Evolutionary conservation across 2,329 filamentous ascomycete genomes (phyloP), one percentile per base, ranked within the genome.

Genomic region (Aspergillus piperis): DNA sequence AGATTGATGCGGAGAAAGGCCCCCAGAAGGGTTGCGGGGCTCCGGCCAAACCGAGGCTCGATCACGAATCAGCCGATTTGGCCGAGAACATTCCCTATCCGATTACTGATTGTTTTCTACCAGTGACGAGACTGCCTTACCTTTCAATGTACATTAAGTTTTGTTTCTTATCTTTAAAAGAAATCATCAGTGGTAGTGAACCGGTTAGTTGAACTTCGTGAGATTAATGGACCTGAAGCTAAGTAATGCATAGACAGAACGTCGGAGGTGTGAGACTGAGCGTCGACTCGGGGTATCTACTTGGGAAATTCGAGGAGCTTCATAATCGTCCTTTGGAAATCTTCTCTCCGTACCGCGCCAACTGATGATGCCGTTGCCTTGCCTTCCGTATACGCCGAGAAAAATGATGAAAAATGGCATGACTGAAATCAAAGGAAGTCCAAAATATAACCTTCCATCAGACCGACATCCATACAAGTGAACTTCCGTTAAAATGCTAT

Each of bases 231-330:
- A 58, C 57, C 42, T 42, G 51, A 57, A 61, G 44, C 49, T 60
- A 54, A 57, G 39, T 54, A 67, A 68, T 59, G 41, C 41, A 69
- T 64, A 69, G 65, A 65, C 67, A 70, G 64, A 71, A 68, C 66
- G 68, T 72, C 63, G 69, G 71, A 73, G 69, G 71, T 73, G 71
- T 71, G 68, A 74, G 72, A 78, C 71, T 77, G 74, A 80, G 78
- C 78, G 70, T 80, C 78, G 72, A 80, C 78, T 80, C 78, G 77
- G 78, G 78, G 77, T 80, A 79, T 80, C 77, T 79, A 76, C 72
- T 75, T 76, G 69, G 66, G 71, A 76, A 66, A 77, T 74, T 78
- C 77, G 78, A 80, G 78, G 78, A 80, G 78, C 78, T 80, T 75
- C 73, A 69, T 68, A 68, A 73, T 68, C 64, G 62, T 70, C 66